A percentile compares a stretch with the other conserved stretches of the same genome.
These are phyloP conservation scores for Penicillium herquei DNA, from an alignment of 495 filamentous ascomycete genomes.

Conservation along the genomic window DNA sequence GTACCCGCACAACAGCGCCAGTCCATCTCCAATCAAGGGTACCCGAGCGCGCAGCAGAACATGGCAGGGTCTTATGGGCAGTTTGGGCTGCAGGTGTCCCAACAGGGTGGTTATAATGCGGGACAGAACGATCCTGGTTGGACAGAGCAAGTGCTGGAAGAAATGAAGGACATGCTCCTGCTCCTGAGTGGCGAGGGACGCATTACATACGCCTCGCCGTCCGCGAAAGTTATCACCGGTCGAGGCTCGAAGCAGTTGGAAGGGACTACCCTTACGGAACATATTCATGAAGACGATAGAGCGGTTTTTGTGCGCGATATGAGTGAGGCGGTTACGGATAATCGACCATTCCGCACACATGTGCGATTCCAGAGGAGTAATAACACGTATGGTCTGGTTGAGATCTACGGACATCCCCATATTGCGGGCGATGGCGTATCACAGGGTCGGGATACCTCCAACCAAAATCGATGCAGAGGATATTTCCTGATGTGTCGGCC, in stretches of 20 bases:
- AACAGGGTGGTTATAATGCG: conserved; percentile 55
- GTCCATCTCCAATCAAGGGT: conserved; percentile 10
- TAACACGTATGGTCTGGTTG: conserved; percentile 74
- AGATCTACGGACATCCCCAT: conserved; percentile 90
- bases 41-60: conserved; percentile 16
- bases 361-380: conserved; percentile 82
- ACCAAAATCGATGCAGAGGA: conserved; percentile 72
- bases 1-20: conserved; percentile 9
- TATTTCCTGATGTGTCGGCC: conserved; percentile 94
- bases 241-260: conserved; percentile 67
- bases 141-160: conserved; percentile 84
- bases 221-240: conserved; percentile 73
- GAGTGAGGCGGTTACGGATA: conserved; percentile 85
- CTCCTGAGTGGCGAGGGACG: conserved; percentile 82
- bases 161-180: conserved; percentile 85
- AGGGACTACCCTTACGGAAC: conserved; percentile 70
- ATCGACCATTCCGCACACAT: conserved; percentile 78
- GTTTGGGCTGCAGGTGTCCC: conserved; percentile 48
- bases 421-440: conserved; percentile 61
- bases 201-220: conserved; percentile 82
- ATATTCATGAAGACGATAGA: conserved; percentile 87
- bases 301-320: conserved; percentile 83
- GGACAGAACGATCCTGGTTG: conserved; percentile 85
- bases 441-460: conserved; percentile 49
- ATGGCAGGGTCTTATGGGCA: conserved; percentile 28